These are phyloP conservation scores for Phialophora macrospora DNA, from an alignment of 2,329 filamentous ascomycete species.

Conservation along the genomic window DNA sequence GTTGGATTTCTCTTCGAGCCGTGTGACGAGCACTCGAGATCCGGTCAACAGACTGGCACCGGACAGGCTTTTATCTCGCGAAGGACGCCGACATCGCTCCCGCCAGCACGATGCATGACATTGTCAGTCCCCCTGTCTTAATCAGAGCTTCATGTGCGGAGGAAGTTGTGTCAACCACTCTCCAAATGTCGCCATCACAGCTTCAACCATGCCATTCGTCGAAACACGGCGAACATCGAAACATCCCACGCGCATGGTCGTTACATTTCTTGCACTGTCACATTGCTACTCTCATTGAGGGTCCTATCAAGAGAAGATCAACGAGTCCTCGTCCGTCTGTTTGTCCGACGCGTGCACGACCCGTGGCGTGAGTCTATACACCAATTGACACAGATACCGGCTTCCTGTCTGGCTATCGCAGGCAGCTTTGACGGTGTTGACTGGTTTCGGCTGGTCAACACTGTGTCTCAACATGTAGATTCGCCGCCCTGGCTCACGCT, in stretches of 20 bases:
- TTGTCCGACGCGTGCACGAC: background rate
- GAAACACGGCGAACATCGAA: background rate
- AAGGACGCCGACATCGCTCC: background rate
- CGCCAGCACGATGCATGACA: background rate
- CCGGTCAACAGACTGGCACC: background rate
- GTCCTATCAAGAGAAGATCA: background rate
- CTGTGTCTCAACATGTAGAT: background rate
- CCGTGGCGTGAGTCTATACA: background rate
- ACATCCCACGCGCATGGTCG: background rate
- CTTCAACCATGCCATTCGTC: conserved; percentile 13
- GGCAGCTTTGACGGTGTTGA: background rate
- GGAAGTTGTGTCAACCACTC: conserved; percentile 19
- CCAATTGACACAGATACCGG: background rate
- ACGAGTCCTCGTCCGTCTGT: background rate
- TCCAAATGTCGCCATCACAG: conserved; percentile 25
- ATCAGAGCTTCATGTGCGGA: conserved; percentile 6
- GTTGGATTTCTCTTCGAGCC: background rate
- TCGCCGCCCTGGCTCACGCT: no score
- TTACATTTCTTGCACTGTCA: background rate
- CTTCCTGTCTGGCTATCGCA: background rate
- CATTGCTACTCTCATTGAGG: background rate
- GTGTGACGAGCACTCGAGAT: background rate
- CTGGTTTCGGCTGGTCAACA: background rate
- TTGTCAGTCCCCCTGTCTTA: conserved; percentile 13
- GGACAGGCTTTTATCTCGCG: background rate